Percentiles rank a stretch among this genome's conserved stretches.
These are phyloP conservation scores for Tylopilus balloui DNA, from an alignment of 768 basidiomycete genomes.

Conservation along the genomic window DNA sequence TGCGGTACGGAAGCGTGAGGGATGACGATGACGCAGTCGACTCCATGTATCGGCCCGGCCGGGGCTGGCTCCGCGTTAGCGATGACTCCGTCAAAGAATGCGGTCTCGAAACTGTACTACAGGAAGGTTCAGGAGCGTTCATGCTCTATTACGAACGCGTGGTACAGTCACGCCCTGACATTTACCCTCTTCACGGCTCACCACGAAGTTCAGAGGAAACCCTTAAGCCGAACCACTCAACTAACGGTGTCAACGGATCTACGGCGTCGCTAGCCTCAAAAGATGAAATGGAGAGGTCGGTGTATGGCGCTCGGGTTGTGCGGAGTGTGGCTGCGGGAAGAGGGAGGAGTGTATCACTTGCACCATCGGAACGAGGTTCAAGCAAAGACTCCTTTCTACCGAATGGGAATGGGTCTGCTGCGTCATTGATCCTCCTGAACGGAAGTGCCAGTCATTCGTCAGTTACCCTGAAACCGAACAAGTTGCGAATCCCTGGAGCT, in stretches of 20 bases:
- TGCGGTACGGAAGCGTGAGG: constrained; percentile 50
- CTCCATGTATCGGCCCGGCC: constrained; percentile 39
- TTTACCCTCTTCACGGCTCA: constrained; percentile 32
- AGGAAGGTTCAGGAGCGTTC: constrained; percentile 72
- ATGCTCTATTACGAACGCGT: constrained; percentile 94
- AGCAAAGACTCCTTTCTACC: constrained; percentile 9
- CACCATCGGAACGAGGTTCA: constrained; percentile 29
- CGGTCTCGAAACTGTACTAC: constrained; percentile 67
- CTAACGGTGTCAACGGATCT: constrained; percentile 41
- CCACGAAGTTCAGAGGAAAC: constrained; percentile 62
- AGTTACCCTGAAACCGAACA: constrained; percentile 20
- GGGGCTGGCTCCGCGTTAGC: constrained; percentile 84
- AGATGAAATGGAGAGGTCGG: constrained; percentile 16
- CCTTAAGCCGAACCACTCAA: constrained; percentile 44
- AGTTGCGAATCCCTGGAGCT: constrained; percentile 9
- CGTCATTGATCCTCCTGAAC: constrained; percentile 18
- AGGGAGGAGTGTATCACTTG: constrained; percentile 37
- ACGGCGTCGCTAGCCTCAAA: constrained; percentile 39
- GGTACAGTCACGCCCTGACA: constrained; percentile 34
- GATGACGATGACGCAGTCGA: constrained; percentile 44
- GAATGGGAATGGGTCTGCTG: constrained; percentile 9
- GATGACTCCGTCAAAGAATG: constrained; percentile 79
- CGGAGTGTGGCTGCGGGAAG: constrained; percentile 50
- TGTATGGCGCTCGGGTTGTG: constrained; percentile 48
- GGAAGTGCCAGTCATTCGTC: constrained; percentile 21